phyloP scores from a whole-genome alignment of 495 filamentous ascomycete genomes.

The Collariella sp. region DNA sequence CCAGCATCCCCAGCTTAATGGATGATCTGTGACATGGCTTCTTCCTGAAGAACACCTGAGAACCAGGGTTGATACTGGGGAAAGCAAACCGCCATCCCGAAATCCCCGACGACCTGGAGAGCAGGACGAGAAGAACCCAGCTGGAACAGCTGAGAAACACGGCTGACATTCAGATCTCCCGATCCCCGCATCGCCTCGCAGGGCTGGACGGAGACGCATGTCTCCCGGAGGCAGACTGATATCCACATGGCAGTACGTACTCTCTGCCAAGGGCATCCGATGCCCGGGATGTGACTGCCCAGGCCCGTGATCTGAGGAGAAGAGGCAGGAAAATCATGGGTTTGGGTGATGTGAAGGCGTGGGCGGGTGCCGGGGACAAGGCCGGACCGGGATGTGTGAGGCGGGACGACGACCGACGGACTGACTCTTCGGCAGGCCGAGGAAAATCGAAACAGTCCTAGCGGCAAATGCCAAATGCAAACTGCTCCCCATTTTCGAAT shows the following conservation, averaged over 20 bases:
- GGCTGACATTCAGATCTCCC: neutral
- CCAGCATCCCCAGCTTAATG: too few relatives aligned
- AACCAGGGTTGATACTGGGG: too few relatives aligned
- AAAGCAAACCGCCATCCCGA: too few relatives aligned
- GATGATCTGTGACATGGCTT: too few relatives aligned
- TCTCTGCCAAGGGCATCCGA: slow-evolving; percentile 4
- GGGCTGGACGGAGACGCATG: slow-evolving; percentile 6
- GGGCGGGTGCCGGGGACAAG: neutral
- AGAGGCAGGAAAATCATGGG: neutral
- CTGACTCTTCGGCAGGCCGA: neutral
- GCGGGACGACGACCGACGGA: neutral
- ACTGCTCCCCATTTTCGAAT: neutral
- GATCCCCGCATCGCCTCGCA: slow-evolving; percentile 9
- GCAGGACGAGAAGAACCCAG: neutral
- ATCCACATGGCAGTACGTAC: slow-evolving; percentile 14
- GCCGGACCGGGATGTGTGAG: neutral
- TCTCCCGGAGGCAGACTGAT: neutral
- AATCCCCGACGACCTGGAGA: neutral
- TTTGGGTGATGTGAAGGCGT: neutral
- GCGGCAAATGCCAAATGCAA: neutral
- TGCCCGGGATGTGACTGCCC: slow-evolving; percentile 5
- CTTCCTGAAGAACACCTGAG: too few relatives aligned
- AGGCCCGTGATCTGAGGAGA: neutral
- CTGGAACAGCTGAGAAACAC: neutral
- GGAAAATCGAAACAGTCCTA: neutral